phyloP scores from a whole-genome alignment of 345 rosid genomes.

The Ailanthus altissimus region DNA sequence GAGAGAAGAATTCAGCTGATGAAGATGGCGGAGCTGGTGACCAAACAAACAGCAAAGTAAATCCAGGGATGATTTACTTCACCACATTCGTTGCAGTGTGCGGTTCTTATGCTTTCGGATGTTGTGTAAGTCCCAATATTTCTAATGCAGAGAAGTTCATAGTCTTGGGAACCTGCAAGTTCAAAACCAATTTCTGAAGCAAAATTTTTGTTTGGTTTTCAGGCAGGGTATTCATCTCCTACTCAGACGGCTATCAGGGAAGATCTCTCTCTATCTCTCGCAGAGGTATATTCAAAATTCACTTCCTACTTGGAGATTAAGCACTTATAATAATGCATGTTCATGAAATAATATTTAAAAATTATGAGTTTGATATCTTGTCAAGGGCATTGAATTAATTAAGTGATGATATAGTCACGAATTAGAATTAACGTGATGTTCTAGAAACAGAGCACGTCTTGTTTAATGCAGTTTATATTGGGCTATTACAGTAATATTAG shows the following conservation, averaged over 20 bases:
- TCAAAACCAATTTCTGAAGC: background rate
- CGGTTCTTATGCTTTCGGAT: slow-evolving; percentile 82
- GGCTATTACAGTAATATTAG: background rate
- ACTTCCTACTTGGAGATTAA: background rate
- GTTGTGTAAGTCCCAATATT: slow-evolving; percentile 57
- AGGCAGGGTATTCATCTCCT: slow-evolving; percentile 93
- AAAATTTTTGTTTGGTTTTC: slow-evolving; percentile 24
- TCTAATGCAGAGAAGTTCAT: background rate
- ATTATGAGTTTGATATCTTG: background rate
- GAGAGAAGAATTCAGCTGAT: slow-evolving; percentile 26
- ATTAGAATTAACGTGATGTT: background rate
- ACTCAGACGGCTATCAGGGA: slow-evolving; percentile 52
- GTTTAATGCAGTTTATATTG: background rate
- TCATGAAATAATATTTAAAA: background rate
- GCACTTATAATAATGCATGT: background rate
- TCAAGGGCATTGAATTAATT: background rate
- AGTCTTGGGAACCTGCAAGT: background rate
- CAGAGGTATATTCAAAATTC: slow-evolving; percentile 6
- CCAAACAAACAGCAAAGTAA: slow-evolving; percentile 33
- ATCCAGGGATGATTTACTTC: slow-evolving; percentile 72
- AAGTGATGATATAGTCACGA: background rate
- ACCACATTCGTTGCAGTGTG: slow-evolving; percentile 81
- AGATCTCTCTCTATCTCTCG: slow-evolving; percentile 35
- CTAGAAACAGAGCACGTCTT: background rate
- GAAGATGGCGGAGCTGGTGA: slow-evolving; percentile 23